These are phyloP conservation scores for Synchytrium microbalum DNA, from an alignment of 371 early-diverging fungal species.

Conservation along the genomic window DNA sequence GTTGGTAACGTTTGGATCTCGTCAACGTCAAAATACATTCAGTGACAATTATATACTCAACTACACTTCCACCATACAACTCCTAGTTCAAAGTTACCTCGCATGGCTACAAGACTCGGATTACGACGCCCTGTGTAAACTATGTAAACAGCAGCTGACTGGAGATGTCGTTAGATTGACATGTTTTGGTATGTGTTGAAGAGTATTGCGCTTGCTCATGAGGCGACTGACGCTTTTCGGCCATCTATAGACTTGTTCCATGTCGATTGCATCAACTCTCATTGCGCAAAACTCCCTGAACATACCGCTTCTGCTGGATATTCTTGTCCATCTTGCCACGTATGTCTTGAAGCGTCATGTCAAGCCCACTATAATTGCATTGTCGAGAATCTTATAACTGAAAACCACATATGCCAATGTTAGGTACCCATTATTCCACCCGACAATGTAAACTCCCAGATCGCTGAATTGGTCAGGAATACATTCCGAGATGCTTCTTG, in stretches of 20 bases:
- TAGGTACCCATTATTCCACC: conserved; percentile 32
- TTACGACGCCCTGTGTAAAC: conserved; percentile 31
- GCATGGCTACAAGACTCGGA: conserved; percentile 48
- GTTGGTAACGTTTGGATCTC: not conserved
- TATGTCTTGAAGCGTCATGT: conserved; percentile 1
- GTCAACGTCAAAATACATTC: not conserved
- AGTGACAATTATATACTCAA: conserved; percentile 20
- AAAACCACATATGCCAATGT: not conserved
- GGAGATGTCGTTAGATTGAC: conserved; percentile 32
- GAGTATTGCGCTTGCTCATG: too few relatives aligned
- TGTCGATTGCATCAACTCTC: conserved; percentile 27
- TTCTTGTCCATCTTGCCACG: conserved; percentile 32
- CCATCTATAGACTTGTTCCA: conserved; percentile 41
- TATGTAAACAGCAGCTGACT: conserved; percentile 29
- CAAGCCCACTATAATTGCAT: not conserved
- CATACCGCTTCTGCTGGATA: conserved; percentile 38
- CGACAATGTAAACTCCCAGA: conserved; percentile 19
- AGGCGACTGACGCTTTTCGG: too few relatives aligned
- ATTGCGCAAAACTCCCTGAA: conserved; percentile 25
- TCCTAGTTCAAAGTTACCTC: conserved; percentile 39
- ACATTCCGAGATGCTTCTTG: conserved; percentile 26
- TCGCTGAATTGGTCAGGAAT: conserved; percentile 23
- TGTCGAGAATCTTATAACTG: not conserved
- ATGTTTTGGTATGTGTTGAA: conserved; percentile 28
- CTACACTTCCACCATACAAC: too few relatives aligned